Base-by-base conservation (phyloP, 495 filamentous ascomycete genomes). In the Oidiodendron maius region DNA sequence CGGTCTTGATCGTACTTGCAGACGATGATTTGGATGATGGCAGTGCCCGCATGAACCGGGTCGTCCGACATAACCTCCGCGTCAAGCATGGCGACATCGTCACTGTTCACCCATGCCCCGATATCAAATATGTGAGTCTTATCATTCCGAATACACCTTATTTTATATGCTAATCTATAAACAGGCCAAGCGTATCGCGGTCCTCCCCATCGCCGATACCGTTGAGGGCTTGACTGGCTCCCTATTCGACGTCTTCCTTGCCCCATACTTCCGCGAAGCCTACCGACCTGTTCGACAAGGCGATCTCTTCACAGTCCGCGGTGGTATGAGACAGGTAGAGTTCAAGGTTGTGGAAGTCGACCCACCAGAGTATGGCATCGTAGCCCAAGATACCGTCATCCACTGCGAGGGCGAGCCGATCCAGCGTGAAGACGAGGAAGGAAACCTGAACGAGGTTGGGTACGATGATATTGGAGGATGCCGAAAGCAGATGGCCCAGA, bases 261-360 rank as follows among this genome's bases (percentile, higher is more conserved):
- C 94, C 44, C 94, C 94, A 52, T 98, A 98, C 75, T 98, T 98
- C 82, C 89, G 93, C 55, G 93, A 98, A 76, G 93, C 94, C 47
- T 98, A 98, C 74, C 79, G 93, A 58, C 93, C 93, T 47, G 87
- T 98, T 38, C 80, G 91, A 62, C 91, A 96, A 76, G 93, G 90
- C 46, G 93, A 98, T 61, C 81, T 96, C 34, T 98, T 98, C 77
- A 95, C 90, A 62, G 87, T 90, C 56, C 84, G 93, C 65, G 93
- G 89, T 69, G 91, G 89, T 68, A 97, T 97, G 93, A 81, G 94
- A 63, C 90, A 96, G 65, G 93, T 97, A 9, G 93, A 98, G 62
- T 98, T 98, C 74, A 98, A 98, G 76, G 91, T 98, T 21, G 93
- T 96, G 35, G 93, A 98, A 73, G 89, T 97, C 41, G 93, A 98